These are phyloP conservation scores for Middelhovenomyces tepae DNA, from an alignment of 805 yeast species.

Conservation along the genomic window DNA sequence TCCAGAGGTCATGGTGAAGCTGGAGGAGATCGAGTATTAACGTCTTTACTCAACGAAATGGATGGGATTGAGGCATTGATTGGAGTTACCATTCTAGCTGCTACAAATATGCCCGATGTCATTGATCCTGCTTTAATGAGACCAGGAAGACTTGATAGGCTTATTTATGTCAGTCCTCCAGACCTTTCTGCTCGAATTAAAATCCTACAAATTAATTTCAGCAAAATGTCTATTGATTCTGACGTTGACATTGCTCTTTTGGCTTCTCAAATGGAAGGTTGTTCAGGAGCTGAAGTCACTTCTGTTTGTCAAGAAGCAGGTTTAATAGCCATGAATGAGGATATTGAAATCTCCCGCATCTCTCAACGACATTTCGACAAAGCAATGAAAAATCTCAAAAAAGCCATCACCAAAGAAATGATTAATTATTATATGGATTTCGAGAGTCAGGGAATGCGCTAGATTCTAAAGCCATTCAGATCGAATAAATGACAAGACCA, in stretches of 20 bases:
- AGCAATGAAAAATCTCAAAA: conserved; percentile 60
- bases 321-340: conserved; percentile 81
- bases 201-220: conserved; percentile 62
- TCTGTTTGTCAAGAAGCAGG: conserved; percentile 94
- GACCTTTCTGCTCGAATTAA: conserved; percentile 71
- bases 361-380: conserved; percentile 56
- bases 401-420: conserved; percentile 83
- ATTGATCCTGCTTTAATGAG: conserved; percentile 89
- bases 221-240: conserved; percentile 48
- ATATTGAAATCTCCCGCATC: conserved; percentile 31
- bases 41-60: conserved; percentile 85
- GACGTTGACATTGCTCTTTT: conserved; percentile 43
- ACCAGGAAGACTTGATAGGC: conserved; percentile 93
- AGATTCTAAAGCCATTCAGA: neutral
- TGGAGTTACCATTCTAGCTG: conserved; percentile 91
- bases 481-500: too few relatives aligned
- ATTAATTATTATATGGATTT: conserved; percentile 59
- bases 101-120: conserved; percentile 90
- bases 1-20: conserved; percentile 55
- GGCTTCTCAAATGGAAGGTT: conserved; percentile 70
- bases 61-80: conserved; percentile 95
- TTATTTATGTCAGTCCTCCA: conserved; percentile 89
- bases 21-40: conserved; percentile 70
- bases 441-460: conserved; percentile 22
- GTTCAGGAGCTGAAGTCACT: conserved; percentile 95